Percentiles rank a stretch among this genome's conserved stretches.
Conservation (phyloP, 2,329 filamentous ascomycete genomes). For the Microdochium nivale region DNA sequence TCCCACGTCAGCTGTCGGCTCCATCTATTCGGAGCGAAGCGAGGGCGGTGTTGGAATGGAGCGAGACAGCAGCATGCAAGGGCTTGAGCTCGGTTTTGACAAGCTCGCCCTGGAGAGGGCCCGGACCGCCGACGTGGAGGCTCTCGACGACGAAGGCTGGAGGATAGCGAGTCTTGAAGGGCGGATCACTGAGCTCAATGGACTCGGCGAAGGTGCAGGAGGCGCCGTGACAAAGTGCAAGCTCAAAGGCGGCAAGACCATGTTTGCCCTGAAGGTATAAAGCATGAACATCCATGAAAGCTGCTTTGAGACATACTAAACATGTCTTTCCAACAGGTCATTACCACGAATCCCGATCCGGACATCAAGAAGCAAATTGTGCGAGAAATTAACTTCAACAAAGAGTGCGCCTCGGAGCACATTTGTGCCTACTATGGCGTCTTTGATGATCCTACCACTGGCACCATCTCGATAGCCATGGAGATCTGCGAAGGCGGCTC, state of each 20-base stretch:
- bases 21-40: conserved; percentile 72
- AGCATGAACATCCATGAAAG: neutral
- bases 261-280: conserved; percentile 89
- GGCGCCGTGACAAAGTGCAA: conserved; percentile 89
- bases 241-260: conserved; percentile 82
- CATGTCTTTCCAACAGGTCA: conserved; percentile 54
- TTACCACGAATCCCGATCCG: conserved; percentile 95
- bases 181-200: conserved; percentile 80
- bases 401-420: conserved; percentile 89
- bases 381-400: conserved; percentile 94
- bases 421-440: conserved; percentile 97
- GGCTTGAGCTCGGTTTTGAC: conserved; percentile 63
- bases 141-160: conserved; percentile 93
- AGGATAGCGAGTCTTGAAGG: conserved; percentile 83
- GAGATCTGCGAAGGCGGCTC: conserved; percentile 97
- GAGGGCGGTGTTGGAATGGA: conserved; percentile 73
- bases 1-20: conserved; percentile 80
- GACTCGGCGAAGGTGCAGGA: conserved; percentile 87
- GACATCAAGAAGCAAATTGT: conserved; percentile 98
- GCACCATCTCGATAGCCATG: conserved; percentile 98
- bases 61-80: conserved; percentile 71
- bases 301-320: conserved; percentile 4
- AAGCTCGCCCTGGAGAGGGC: conserved; percentile 76
- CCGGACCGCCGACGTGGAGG: conserved; percentile 79
- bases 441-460: conserved; percentile 91